A percentile compares a stretch with the other conserved stretches of the same genome.
Evolutionary conservation across 768 basidiomycete species (phyloP).

Genomic region (Podaxis rugospora): DNA sequence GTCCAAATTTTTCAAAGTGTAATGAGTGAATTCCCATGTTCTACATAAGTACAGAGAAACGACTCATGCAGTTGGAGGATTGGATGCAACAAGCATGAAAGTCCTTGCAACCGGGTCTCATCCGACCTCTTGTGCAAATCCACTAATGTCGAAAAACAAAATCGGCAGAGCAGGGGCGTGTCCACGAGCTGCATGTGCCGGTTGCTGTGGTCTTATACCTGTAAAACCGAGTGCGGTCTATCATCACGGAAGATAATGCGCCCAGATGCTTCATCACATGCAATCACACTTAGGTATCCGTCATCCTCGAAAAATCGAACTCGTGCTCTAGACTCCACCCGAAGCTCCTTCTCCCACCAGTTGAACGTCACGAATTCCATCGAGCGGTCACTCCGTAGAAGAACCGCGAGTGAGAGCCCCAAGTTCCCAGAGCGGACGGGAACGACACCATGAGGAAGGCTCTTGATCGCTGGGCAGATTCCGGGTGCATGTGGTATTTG

Average conservation of each 20-base stretch:
- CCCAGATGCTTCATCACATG: neutral
- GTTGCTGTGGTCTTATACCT: neutral
- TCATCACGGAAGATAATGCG: neutral
- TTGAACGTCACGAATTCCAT: neutral
- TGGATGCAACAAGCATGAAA: conserved; percentile 39
- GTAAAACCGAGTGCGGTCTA: neutral
- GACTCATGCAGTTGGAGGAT: conserved; percentile 6
- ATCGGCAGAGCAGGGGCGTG: conserved; percentile 26
- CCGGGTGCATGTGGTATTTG: neutral
- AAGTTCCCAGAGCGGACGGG: neutral
- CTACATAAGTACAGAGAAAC: too few relatives aligned
- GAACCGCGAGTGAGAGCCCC: neutral
- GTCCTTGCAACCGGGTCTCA: conserved; percentile 38
- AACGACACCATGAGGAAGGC: neutral
- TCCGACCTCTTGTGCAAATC: conserved; percentile 32
- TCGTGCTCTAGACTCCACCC: neutral
- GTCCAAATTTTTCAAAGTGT: too few relatives aligned
- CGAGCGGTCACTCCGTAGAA: neutral
- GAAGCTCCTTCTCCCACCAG: neutral
- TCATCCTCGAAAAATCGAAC: neutral
- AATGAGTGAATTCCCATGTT: too few relatives aligned
- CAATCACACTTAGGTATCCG: neutral
- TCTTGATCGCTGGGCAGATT: neutral
- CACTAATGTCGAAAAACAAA: conserved; percentile 34
- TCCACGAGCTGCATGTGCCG: too few relatives aligned